These are phyloP conservation scores for Termitomyces sp. DNA, from an alignment of 768 basidiomycete species.

Conservation along the genomic window DNA sequence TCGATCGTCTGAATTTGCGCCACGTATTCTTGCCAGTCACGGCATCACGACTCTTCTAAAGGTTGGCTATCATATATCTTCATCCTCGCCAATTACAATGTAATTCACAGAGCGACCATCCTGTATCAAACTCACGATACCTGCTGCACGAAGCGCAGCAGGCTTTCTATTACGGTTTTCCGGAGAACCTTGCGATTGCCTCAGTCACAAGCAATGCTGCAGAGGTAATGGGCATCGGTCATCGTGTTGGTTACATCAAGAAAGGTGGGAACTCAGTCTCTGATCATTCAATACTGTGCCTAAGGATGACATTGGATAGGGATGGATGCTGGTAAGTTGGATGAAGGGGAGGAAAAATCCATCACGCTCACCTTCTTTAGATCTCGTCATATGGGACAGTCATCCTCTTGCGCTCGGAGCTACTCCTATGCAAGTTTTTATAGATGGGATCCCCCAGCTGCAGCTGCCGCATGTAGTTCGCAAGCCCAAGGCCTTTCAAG, in stretches of 20 bases:
- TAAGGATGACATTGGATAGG: conserved; percentile 28
- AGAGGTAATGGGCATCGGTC: conserved; percentile 64
- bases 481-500: conserved; percentile 47
- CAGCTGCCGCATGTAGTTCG: conserved; percentile 34
- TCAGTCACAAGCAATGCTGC: conserved; percentile 76
- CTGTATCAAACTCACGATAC: conserved; percentile 62
- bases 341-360: neutral
- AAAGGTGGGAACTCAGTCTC: conserved; percentile 33
- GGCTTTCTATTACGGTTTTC: conserved; percentile 75
- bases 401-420: conserved; percentile 83
- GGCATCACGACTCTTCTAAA: conserved; percentile 74
- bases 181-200: conserved; percentile 60
- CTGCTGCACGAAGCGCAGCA: conserved; percentile 83
- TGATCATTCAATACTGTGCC: neutral
- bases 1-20: conserved; percentile 74
- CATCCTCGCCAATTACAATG: neutral
- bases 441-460: conserved; percentile 84
- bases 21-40: conserved; percentile 63
- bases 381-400: conserved; percentile 78
- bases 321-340: conserved; percentile 63
- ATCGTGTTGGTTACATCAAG: conserved; percentile 77
- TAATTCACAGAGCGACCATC: conserved; percentile 54
- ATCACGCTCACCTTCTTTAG: conserved; percentile 23
- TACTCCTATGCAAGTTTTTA: conserved; percentile 83
- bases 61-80: conserved; percentile 24